Evolutionary conservation across 2,329 filamentous ascomycete species (phyloP), one percentile per base, ranked within the genome.

Genomic region (Juglanconis oblonga): DNA sequence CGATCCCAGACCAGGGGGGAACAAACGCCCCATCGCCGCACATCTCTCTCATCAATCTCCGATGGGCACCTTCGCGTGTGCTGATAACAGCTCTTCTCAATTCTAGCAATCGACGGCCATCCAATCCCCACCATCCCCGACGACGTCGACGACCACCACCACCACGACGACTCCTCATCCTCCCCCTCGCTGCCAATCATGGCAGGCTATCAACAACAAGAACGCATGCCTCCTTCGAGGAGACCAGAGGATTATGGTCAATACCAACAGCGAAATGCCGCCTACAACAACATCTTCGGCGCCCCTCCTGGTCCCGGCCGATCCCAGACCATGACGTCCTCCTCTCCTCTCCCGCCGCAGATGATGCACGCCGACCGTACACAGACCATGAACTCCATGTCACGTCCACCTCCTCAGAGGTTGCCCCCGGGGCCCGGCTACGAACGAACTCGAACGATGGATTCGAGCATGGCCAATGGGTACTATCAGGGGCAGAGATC

Each of bases 211-310:
- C 81, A 80, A 64, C 79, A 80, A 68, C 79, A 80, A 68, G 79
- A 81, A 67, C 78, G 83, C 71, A 79, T 80, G 67, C 71, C 69
- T 61, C 70, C 68, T 33, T 70, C 67, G 35, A 74, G 75, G 42
- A 76, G 74, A 66, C 74, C 74, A 54, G 40, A 63, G 48, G 61
- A 63, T 6, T 61, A 63, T 47, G 58, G 58, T 29, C 61, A 63
- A 36, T 59, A 63, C 33, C 61, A 51, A 11, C 74, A 76, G 59
- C 89, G 95, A 77, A 93, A 99, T 85, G 91, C 92, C 67, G 95
- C 94, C 66, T 99, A 96, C 76, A 92, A 90, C 66, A 94, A 94
- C 77, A 98, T 98, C 72, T 99, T 98, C 73, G 95, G 94, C 67
- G 87, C 87, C 65, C 84, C 91, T 65, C 92, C 91, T 65, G 92